Conservation (phyloP, 768 basidiomycete species). For the Trametes maxima region DNA sequence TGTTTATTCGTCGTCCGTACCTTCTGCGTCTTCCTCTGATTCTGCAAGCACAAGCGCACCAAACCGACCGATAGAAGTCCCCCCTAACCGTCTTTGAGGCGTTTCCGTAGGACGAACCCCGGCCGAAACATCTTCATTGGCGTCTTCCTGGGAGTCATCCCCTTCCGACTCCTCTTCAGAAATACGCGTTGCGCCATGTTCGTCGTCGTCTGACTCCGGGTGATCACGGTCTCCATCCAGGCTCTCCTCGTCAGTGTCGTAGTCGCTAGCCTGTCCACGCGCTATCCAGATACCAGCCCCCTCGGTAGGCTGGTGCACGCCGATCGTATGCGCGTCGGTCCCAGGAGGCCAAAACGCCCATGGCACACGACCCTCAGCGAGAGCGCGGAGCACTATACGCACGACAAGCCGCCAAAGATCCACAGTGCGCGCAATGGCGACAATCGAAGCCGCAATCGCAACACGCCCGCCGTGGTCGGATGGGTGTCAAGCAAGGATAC, state of each 20-base stretch:
- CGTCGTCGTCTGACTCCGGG: slow-evolving; percentile 26
- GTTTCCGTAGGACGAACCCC: too few relatives aligned
- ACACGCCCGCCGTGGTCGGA: neutral
- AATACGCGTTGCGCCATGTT: slow-evolving; percentile 13
- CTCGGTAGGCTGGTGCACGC: slow-evolving; percentile 32
- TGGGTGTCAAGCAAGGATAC: neutral
- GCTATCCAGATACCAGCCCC: slow-evolving; percentile 63
- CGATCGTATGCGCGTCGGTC: slow-evolving; percentile 31
- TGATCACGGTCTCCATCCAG: slow-evolving; percentile 28
- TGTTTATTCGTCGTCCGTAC: too few relatives aligned
- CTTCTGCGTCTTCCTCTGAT: too few relatives aligned
- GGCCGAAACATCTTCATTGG: too few relatives aligned
- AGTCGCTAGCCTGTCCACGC: slow-evolving; percentile 16
- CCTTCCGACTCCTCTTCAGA: slow-evolving; percentile 8
- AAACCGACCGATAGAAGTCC: slow-evolving; percentile 33
- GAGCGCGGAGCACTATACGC: slow-evolving; percentile 67
- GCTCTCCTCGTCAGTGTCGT: slow-evolving; percentile 16
- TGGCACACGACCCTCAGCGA: slow-evolving; percentile 79
- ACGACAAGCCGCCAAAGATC: too few relatives aligned
- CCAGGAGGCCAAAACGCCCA: slow-evolving; percentile 89
- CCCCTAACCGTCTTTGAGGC: too few relatives aligned
- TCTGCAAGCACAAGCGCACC: slow-evolving; percentile 39
- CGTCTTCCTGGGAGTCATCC: neutral
- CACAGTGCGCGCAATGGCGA: too few relatives aligned
- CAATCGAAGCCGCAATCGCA: neutral